phyloP scores from a whole-genome alignment of 2,329 filamentous ascomycete species.

The Zymoseptoria ardabiliae region DNA sequence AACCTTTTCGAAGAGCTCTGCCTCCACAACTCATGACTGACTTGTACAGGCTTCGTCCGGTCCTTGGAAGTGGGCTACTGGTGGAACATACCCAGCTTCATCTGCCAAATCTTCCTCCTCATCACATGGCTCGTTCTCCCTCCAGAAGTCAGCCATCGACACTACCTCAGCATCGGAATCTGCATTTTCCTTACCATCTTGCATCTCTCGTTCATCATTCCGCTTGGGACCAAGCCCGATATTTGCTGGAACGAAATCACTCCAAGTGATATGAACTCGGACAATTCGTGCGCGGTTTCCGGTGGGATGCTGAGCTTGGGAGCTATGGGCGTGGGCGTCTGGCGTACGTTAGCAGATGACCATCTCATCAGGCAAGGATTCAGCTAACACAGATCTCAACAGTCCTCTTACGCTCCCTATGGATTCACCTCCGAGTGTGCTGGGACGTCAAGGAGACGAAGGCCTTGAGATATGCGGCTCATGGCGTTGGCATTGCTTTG shows the following conservation, averaged over 20 bases:
- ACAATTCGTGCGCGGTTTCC: conserved; percentile 68
- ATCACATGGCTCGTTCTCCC: conserved; percentile 70
- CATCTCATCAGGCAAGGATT: neutral
- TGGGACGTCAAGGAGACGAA: conserved; percentile 30
- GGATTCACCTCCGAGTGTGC: conserved; percentile 34
- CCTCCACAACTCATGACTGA: conserved; percentile 18
- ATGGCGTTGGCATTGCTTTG: conserved; percentile 26
- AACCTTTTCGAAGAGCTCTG: conserved; percentile 24
- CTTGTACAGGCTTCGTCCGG: conserved; percentile 3
- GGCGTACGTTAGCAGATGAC: conserved; percentile 41
- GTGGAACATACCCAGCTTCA: conserved; percentile 65
- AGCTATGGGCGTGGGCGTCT: conserved; percentile 75
- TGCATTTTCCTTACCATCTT: conserved; percentile 68
- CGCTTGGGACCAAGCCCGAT: conserved; percentile 62
- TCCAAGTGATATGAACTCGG: conserved; percentile 71
- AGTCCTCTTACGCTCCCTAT: conserved; percentile 47
- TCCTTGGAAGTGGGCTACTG: conserved; percentile 36
- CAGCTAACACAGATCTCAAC: neutral
- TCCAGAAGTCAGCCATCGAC: conserved; percentile 62
- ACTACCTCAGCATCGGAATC: conserved; percentile 78
- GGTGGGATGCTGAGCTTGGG: conserved; percentile 72
- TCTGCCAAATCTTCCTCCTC: conserved; percentile 65
- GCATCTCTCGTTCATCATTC: conserved; percentile 75
- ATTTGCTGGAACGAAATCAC: conserved; percentile 80
- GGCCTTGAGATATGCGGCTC: conserved; percentile 28